These are phyloP conservation scores for Talaromyces sp. DNA, from an alignment of 2,329 filamentous ascomycete genomes.

Conservation along the genomic window DNA sequence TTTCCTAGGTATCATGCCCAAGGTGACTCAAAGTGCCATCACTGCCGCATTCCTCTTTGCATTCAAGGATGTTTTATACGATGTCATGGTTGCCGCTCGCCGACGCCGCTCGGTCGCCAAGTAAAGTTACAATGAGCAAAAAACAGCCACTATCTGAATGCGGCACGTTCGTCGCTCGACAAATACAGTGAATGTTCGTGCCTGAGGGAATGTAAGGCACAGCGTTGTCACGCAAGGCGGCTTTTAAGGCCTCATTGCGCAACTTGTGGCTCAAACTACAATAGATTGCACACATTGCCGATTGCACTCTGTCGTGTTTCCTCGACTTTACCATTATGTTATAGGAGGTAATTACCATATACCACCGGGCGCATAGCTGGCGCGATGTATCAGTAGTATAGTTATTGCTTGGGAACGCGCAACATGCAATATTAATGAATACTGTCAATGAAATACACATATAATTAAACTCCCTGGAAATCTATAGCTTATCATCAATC, in stretches of 20 bases:
- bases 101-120: conserved; percentile 30
- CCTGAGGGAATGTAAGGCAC: background rate
- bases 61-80: conserved; percentile 95
- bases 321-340: background rate
- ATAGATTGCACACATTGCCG: background rate
- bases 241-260: background rate
- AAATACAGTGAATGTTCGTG: background rate
- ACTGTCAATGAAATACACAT: too few species aligned
- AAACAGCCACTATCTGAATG: background rate
- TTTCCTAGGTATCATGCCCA: conserved; percentile 77
- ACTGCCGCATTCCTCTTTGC: conserved; percentile 95
- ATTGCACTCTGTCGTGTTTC: background rate
- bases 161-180: too few species aligned
- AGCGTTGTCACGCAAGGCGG: background rate
- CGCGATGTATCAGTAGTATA: conserved; percentile 3
- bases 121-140: conserved; percentile 21
- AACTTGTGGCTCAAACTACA: background rate
- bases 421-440: too few species aligned
- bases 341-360: background rate
- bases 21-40: conserved; percentile 93
- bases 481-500: background rate
- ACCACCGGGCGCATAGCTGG: background rate
- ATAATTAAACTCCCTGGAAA: too few species aligned
- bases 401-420: background rate
- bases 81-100: conserved; percentile 43